Percentiles rank a stretch among this genome's conserved stretches.
phyloP scores from a whole-genome alignment of 2,329 filamentous ascomycete genomes.

The Cladobotryum protrusum region DNA sequence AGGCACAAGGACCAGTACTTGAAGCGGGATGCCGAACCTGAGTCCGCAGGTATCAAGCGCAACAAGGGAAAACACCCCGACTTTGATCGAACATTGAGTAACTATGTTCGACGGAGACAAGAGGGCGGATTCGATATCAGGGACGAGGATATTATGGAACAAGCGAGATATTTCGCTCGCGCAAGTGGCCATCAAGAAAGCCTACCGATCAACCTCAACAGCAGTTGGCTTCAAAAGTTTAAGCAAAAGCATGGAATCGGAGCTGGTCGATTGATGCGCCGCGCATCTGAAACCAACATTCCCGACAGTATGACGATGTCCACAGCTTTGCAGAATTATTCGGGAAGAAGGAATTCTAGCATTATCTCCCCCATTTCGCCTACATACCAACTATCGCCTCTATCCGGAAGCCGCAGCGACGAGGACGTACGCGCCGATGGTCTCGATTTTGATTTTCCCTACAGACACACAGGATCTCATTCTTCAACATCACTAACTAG shows the following conservation, averaged over 20 bases:
- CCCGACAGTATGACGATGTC: conserved; percentile 57
- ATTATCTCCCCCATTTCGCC: conserved; percentile 69
- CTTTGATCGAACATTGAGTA: conserved; percentile 82
- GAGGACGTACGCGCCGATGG: conserved; percentile 52
- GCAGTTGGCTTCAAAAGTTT: conserved; percentile 88
- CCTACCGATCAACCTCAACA: conserved; percentile 63
- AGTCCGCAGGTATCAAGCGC: conserved; percentile 64
- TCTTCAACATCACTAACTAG: conserved; percentile 28
- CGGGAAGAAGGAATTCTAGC: conserved; percentile 40
- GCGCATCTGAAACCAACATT: conserved; percentile 64
- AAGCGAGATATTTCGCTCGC: conserved; percentile 73
- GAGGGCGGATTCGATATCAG: conserved; percentile 67
- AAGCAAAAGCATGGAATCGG: conserved; percentile 73
- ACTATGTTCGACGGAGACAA: conserved; percentile 79
- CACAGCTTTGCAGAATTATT: conserved; percentile 32
- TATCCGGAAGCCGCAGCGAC: conserved; percentile 63
- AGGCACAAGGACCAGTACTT: conserved; percentile 94
- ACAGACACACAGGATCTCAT: conserved; percentile 28
- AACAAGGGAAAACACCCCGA: conserved; percentile 80
- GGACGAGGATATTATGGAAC: conserved; percentile 78
- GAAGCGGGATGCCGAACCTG: conserved; percentile 69
- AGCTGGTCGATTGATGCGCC: conserved; percentile 43
- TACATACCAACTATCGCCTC: conserved; percentile 56
- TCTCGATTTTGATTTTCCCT: conserved; percentile 27
- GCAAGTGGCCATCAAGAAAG: conserved; percentile 63